Conservation (phyloP, 257 asterid species). For the Salvia splendens region DNA sequence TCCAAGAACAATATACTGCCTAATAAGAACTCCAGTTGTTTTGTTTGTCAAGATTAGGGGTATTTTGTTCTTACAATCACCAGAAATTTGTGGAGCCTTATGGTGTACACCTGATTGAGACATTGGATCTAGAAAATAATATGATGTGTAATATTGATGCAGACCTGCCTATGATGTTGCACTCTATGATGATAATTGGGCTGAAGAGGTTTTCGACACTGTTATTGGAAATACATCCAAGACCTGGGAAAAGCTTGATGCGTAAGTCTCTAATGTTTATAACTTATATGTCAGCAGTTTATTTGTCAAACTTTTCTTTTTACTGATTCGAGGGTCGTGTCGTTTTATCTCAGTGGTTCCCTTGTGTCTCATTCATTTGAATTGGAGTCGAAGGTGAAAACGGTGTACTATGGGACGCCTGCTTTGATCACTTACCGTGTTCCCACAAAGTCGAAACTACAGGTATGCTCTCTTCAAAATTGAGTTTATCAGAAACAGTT, state of each 20-base stretch:
- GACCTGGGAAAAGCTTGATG: slow-evolving; percentile 60
- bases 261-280: slow-evolving; percentile 41
- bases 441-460: slow-evolving; percentile 50
- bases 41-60: not conserved
- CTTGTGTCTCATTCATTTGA: slow-evolving; percentile 63
- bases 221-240: slow-evolving; percentile 59
- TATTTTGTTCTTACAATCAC: slow-evolving; percentile 13
- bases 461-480: slow-evolving; percentile 44
- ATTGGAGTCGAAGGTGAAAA: slow-evolving; percentile 60
- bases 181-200: slow-evolving; percentile 62
- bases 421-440: slow-evolving; percentile 57
- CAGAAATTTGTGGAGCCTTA: not conserved
- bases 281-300: not conserved
- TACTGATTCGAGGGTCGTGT: slow-evolving; percentile 3
- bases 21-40: not conserved
- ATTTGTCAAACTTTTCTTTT: not conserved
- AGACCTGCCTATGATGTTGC: slow-evolving; percentile 66
- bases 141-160: slow-evolving; percentile 27
- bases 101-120: slow-evolving; percentile 11
- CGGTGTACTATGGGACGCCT: slow-evolving; percentile 59
- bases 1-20: not conserved
- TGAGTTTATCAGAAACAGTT: not conserved
- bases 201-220: slow-evolving; percentile 49
- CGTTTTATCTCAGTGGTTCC: slow-evolving; percentile 52
- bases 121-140: slow-evolving; percentile 19